Base-by-base conservation (phyloP, 768 basidiomycete genomes). In the Clavaria fumosa region DNA sequence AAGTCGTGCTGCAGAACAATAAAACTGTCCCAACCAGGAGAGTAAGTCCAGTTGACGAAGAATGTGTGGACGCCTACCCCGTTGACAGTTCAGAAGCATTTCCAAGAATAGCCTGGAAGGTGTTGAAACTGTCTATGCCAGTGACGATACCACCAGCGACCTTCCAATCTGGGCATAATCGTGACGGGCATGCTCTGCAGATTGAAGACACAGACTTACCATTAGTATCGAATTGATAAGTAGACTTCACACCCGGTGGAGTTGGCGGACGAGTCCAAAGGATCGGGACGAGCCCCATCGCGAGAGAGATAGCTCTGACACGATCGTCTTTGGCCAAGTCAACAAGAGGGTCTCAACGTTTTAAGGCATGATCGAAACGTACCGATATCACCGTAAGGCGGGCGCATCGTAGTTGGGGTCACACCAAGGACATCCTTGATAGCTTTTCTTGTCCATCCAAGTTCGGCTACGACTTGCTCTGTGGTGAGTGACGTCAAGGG, bases 221-320 rank as follows among this genome's bases (percentile, higher is more conserved):
- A 41, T 81, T 75, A 27, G 82, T 83, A 49, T 85, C 80, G 48
- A 81, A 84, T 37, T 58, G 55, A n/a, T n/a, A n/a, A n/a, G n/a
- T n/a, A n/a, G n/a, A n/a, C n/a, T n/a, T n/a, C 26, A 58, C 59
- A 32, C 66, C 69, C 20, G 51, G 50, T 32, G 74, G 68, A 7
- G 69, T 65, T 5, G n/a, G 5, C 3, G n/a, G 30, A 7, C 66
- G 62, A 22, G 86, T 84, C 91, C 91, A 96, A 53, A 93, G 80
- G 50, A 95, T 75, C 19, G 93, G 85, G 7, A 76, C 62, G 58
- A 96, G 59, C 31, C 89, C 88, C 91, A 97, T 93, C 21, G 88
- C 85, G 38, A 85, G 55, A 14, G 77, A 62, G 53, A 97, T 88
- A 27, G 79, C 81, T 43, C 93, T 82, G 32, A 97, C 89, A 48